A percentile compares a stretch with the other conserved stretches of the same genome.
phyloP scores from a whole-genome alignment of 2,329 filamentous ascomycete genomes.

The Diaporthe helianthi region DNA sequence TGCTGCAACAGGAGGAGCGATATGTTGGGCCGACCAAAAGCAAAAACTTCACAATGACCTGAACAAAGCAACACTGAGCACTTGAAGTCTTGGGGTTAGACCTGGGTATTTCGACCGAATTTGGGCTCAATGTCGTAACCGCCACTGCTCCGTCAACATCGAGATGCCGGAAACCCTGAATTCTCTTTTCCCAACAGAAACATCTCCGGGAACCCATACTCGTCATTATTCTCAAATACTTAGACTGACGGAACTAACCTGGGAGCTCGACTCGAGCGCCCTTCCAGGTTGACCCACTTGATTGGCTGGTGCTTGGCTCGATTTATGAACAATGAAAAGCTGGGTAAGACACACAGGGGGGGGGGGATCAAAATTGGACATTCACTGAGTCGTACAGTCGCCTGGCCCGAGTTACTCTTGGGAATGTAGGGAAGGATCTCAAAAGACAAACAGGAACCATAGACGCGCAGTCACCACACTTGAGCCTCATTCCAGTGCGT shows the following conservation, averaged over 20 bases:
- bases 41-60: neutral
- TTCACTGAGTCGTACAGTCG: neutral
- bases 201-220: neutral
- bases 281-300: neutral
- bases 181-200: neutral
- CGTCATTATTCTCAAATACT: conserved; percentile 20
- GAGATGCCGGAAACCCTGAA: neutral
- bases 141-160: neutral
- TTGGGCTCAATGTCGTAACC: neutral
- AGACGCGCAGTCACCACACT: neutral
- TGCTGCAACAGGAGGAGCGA: neutral
- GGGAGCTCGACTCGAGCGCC: neutral
- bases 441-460: neutral
- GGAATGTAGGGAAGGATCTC: conserved; percentile 2
- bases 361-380: neutral
- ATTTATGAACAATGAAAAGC: conserved; percentile 2
- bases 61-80: neutral
- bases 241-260: neutral
- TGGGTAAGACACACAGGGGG: neutral
- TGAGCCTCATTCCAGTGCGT: conserved; percentile 25
- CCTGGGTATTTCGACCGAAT: neutral
- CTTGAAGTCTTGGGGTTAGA: neutral
- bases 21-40: neutral
- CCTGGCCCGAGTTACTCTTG: neutral
- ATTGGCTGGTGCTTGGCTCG: neutral